Conservation (phyloP, 345 rosid species). For the Theobroma cacao region DNA sequence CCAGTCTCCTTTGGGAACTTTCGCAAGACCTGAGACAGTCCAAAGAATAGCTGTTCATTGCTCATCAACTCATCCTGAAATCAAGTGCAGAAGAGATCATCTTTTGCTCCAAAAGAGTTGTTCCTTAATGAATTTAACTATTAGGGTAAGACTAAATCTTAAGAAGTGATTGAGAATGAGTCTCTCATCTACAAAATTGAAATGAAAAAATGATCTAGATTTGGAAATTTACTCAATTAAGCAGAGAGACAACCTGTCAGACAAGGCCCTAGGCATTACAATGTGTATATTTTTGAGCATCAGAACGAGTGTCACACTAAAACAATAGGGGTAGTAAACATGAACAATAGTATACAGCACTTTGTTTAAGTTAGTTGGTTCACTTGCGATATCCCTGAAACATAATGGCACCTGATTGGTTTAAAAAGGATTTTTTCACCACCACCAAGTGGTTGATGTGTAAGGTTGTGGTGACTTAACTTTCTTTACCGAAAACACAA, state of each 20-base stretch:
- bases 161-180: not conserved
- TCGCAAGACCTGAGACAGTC: constrained; percentile 89
- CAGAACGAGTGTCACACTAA: not conserved
- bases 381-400: not conserved
- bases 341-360: not conserved
- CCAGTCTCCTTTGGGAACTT: constrained; percentile 98
- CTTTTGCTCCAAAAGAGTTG: constrained; percentile 16
- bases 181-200: not conserved
- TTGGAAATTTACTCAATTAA: not conserved
- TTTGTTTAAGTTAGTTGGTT: not conserved
- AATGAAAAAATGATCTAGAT: not conserved
- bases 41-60: constrained; percentile 92
- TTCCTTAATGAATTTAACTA: not conserved
- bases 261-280: not conserved
- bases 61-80: constrained; percentile 93
- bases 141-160: not conserved
- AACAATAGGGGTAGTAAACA: not conserved
- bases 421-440: not conserved
- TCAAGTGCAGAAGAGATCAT: constrained; percentile 20
- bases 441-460: not conserved
- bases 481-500: not conserved
- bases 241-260: not conserved
- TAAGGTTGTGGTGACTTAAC: not conserved
- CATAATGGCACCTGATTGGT: not conserved
- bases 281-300: not conserved